Percentiles rank a stretch among this genome's conserved stretches.
Conservation (phyloP, 352 stramenopile genomes). For the Aphanomyces astaci region DNA sequence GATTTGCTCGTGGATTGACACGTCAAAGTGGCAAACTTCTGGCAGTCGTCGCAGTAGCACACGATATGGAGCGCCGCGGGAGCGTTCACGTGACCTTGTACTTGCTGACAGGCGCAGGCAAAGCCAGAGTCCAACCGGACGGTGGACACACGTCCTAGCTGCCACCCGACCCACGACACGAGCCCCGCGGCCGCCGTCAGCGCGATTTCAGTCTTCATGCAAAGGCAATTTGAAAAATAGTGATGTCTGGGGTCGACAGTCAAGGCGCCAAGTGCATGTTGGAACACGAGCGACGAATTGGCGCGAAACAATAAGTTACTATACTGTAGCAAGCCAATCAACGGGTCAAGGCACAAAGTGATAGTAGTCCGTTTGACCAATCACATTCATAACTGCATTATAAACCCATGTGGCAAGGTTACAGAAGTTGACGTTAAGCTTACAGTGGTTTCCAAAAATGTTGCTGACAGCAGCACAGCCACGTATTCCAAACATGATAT, state of each 20-base stretch:
- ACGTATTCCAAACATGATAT: no score
- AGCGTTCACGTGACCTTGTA: conserved; percentile 14
- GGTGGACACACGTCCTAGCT: neutral
- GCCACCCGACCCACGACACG: neutral
- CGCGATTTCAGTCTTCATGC: neutral
- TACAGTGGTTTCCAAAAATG: no score
- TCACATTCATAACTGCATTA: no score
- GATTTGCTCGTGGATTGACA: neutral
- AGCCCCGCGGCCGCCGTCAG: neutral
- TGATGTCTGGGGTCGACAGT: no score
- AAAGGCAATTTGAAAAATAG: neutral
- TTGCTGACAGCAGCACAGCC: no score
- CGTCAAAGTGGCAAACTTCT: neutral
- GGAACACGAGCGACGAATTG: neutral
- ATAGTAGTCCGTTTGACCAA: no score
- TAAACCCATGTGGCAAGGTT: no score
- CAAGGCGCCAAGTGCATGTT: neutral
- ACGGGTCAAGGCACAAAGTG: no score
- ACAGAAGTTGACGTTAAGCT: no score
- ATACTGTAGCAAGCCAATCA: no score
- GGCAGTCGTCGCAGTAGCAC: conserved; percentile 22
- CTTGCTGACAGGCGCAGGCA: conserved; percentile 6
- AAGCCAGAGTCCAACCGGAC: neutral
- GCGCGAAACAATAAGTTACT: no score
- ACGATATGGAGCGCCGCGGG: conserved; percentile 3